These are phyloP conservation scores for Metschnikowia shivogae DNA, from an alignment of 805 yeast genomes.

Conservation along the genomic window DNA sequence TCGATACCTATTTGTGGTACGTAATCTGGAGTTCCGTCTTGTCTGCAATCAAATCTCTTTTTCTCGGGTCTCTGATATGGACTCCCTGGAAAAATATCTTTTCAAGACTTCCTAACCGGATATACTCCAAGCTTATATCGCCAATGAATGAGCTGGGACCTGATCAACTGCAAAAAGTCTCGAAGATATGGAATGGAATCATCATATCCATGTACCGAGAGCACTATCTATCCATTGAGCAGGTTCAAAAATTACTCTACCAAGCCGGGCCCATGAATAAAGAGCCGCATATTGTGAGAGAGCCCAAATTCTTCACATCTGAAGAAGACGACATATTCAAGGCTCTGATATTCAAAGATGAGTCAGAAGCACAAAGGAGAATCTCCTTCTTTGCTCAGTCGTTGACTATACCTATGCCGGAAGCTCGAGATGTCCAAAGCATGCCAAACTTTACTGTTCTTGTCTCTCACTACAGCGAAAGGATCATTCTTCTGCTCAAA, in stretches of 20 bases:
- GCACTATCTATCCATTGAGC: conserved; percentile 70
- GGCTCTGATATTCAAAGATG: conserved; percentile 52
- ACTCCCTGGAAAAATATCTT: conserved; percentile 86
- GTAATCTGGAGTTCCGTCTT: conserved; percentile 74
- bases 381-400: conserved; percentile 89
- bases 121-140: conserved; percentile 59
- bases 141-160: conserved; percentile 33
- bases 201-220: conserved; percentile 78
- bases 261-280: conserved; percentile 46
- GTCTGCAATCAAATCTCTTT: conserved; percentile 66
- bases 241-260: conserved; percentile 62
- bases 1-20: conserved; percentile 85
- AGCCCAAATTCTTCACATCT: conserved; percentile 75
- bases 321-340: conserved; percentile 73
- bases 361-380: conserved; percentile 78
- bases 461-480: conserved; percentile 95
- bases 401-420: conserved; percentile 79
- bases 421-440: conserved; percentile 37
- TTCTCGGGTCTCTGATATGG: conserved; percentile 78
- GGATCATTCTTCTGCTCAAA: conserved; percentile 85
- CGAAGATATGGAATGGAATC: conserved; percentile 83
- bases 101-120: conserved; percentile 71
- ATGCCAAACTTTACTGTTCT: conserved; percentile 46
- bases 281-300: conserved; percentile 21
- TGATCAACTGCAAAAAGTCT: conserved; percentile 29